Conservation (phyloP, 2,329 filamentous ascomycete genomes). For the Akanthomyces uredinophilus region DNA sequence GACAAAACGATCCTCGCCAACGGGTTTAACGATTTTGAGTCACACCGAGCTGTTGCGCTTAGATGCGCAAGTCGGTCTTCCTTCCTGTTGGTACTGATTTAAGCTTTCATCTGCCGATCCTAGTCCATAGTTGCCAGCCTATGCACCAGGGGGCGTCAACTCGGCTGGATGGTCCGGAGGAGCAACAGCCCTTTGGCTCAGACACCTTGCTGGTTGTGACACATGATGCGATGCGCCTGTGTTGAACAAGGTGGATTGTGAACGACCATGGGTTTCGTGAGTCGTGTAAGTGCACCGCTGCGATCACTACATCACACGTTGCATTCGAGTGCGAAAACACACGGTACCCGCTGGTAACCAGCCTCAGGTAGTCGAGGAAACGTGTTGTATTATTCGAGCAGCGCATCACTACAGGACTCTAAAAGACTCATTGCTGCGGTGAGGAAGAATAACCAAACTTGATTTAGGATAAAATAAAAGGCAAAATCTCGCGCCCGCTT, state of each 20-base stretch:
- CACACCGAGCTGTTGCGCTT: background rate
- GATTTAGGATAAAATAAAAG: background rate
- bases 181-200: background rate
- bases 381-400: background rate
- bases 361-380: background rate
- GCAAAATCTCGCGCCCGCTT: background rate
- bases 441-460: background rate
- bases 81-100: background rate
- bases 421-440: background rate
- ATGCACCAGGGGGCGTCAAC: background rate
- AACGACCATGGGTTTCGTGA: background rate
- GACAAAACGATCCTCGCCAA: background rate
- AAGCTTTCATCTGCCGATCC: background rate
- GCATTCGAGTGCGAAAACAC: background rate
- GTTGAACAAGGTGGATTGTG: background rate
- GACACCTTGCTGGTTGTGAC: background rate
- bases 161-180: background rate
- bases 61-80: background rate
- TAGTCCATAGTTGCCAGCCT: background rate
- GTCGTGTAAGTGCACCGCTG: background rate
- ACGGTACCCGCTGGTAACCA: background rate
- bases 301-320: background rate
- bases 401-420: background rate
- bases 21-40: background rate
- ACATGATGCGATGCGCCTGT: background rate